Evolutionary conservation across 176 grass and related monocot species (phyloP), one percentile per base, ranked within the genome.

Genomic region (Aegilops speltoides): DNA sequence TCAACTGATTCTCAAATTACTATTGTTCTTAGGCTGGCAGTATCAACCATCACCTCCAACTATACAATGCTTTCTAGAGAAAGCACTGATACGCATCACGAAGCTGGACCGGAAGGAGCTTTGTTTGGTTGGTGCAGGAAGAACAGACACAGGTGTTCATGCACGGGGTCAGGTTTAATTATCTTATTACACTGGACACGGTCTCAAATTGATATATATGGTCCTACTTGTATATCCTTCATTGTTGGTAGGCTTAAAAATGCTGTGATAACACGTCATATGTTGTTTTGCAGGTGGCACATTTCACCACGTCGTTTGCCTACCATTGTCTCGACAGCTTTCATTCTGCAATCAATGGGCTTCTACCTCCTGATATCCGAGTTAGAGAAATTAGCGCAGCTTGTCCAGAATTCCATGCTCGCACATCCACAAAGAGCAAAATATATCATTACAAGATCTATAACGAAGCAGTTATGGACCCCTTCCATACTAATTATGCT

Each of bases 91-190:
- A 40, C 62, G 67, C 83, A 78, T 92, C 70, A 98, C 93, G 64
- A 95, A 95, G 79, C 88, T 95, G 41, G 68, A 93, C 57, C 88
- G 93, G 22, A 92, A 91, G 78, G 88, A 98, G 52, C 93, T 98
- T 68, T 92, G 86, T 38, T 89, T 98, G 79, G 90, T 95, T 79
- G 96, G 96, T 77, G 88, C 96, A 68, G 84, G 93, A 82, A 95
- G 96, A 77, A 98, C 96, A 70, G 93, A 98, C 89, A 79, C 91
- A 87, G 96, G 96, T 91, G 96, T 98, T 86, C 96, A 98, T 89
- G 93, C 96, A 68, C 88, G 87, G 91, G 96, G 91, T 92, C 96
- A 98, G 93, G 96, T 98, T 90, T 83, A 92, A 92, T 79, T 76
- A 92, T 86, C 70, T 68, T 84, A 60, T 33, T 72, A 77, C 71